phyloP scores from a whole-genome alignment of 2,329 filamentous ascomycete genomes.

The Calonectria pteridis region DNA sequence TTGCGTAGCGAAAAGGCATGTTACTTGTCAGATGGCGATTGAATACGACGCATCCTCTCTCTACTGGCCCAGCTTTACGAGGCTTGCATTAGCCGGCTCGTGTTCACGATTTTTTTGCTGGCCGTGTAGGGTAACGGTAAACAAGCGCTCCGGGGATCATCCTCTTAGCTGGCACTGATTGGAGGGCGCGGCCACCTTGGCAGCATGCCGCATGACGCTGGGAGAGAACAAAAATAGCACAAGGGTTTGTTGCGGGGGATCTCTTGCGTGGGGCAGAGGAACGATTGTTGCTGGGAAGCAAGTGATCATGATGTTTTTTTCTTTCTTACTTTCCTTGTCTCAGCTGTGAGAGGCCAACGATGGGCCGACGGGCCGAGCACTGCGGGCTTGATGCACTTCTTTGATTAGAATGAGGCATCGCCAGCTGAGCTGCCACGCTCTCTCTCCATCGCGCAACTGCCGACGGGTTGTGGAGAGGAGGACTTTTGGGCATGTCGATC shows the following conservation, averaged over 20 bases:
- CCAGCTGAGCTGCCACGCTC: neutral
- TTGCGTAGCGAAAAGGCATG: no score
- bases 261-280: neutral
- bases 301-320: neutral
- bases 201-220: neutral
- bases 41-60: constrained; percentile 9
- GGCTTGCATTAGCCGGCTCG: constrained; percentile 6
- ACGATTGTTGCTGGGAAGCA: neutral
- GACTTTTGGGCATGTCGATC: neutral
- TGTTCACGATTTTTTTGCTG: neutral
- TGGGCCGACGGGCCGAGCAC: neutral
- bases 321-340: neutral
- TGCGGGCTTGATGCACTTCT: neutral
- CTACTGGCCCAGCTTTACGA: neutral
- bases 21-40: neutral
- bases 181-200: neutral
- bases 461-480: neutral
- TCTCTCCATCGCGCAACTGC: neutral
- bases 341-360: neutral
- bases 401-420: constrained; percentile 6
- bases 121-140: neutral
- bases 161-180: neutral
- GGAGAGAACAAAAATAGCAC: constrained; percentile 1
- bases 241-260: neutral
- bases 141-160: neutral